Evolutionary conservation across 345 rosid species (phyloP).

Genomic region (Eucalyptus pumila): DNA sequence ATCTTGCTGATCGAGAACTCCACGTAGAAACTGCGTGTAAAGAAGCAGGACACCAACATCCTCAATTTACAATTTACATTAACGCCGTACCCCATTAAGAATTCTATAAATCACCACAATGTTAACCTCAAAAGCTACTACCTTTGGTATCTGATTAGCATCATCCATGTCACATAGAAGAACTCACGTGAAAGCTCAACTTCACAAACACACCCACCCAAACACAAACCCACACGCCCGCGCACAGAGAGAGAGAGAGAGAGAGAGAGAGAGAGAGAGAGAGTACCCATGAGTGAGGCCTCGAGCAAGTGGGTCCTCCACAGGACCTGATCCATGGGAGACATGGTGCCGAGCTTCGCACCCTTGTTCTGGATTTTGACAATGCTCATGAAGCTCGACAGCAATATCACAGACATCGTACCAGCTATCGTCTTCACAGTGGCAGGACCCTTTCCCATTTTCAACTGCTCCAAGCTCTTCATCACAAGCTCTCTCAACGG

Average conservation of each 20-base stretch:
- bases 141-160: neutral
- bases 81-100: neutral
- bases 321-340: slow-evolving; percentile 98
- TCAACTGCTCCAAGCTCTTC: slow-evolving; percentile 80
- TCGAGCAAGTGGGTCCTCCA: slow-evolving; percentile 98
- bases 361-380: slow-evolving; percentile 97
- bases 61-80: neutral
- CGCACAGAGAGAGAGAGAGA: neutral
- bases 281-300: slow-evolving; percentile 83
- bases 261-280: neutral
- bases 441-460: slow-evolving; percentile 86
- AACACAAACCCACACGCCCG: neutral
- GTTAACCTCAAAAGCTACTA: neutral
- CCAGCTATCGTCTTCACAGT: slow-evolving; percentile 92
- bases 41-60: neutral
- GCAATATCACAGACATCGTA: slow-evolving; percentile 77
- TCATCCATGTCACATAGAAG: neutral
- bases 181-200: neutral
- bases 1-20: neutral
- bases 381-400: slow-evolving; percentile 75
- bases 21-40: neutral
- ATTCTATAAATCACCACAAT: neutral
- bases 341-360: slow-evolving; percentile 94
- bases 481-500: slow-evolving; percentile 87
- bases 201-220: neutral